Conservation (phyloP, 768 basidiomycete species). For the Kwoniella heveanensis region DNA sequence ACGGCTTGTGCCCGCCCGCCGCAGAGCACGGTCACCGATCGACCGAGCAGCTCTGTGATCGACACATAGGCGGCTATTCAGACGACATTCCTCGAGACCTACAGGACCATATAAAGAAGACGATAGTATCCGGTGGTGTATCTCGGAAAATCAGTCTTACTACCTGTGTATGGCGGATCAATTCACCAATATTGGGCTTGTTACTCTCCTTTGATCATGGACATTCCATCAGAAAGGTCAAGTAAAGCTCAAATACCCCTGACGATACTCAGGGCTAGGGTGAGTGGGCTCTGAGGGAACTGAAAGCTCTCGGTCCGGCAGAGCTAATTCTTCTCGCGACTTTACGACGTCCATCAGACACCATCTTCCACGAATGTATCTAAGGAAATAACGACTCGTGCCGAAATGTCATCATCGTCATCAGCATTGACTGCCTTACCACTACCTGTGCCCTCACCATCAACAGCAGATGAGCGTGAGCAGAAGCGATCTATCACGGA, state of each 20-base stretch:
- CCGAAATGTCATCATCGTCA: background rate
- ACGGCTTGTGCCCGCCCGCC: too few relatives aligned
- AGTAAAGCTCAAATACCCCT: background rate
- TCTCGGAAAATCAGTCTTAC: too few relatives aligned
- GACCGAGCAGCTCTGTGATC: too few relatives aligned
- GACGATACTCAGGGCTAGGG: background rate
- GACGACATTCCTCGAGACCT: too few relatives aligned
- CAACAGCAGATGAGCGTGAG: background rate
- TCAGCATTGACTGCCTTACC: background rate
- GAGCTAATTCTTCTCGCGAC: background rate
- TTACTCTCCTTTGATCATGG: too few relatives aligned
- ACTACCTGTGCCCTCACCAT: conserved; percentile 9
- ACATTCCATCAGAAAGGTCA: background rate
- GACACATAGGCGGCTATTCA: too few relatives aligned
- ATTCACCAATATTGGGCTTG: too few relatives aligned
- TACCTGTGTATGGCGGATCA: too few relatives aligned
- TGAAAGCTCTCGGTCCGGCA: too few relatives aligned
- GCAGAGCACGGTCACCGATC: too few relatives aligned
- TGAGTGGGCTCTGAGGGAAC: too few relatives aligned
- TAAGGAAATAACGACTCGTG: background rate
- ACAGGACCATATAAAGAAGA: too few relatives aligned
- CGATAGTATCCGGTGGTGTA: background rate
- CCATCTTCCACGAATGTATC: background rate
- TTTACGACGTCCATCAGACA: background rate
- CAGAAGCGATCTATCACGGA: conserved; percentile 20